Evolutionary conservation across 495 filamentous ascomycete genomes (phyloP), one percentile per base, ranked within the genome.

Genomic region (Tetracladium marchalianum): DNA sequence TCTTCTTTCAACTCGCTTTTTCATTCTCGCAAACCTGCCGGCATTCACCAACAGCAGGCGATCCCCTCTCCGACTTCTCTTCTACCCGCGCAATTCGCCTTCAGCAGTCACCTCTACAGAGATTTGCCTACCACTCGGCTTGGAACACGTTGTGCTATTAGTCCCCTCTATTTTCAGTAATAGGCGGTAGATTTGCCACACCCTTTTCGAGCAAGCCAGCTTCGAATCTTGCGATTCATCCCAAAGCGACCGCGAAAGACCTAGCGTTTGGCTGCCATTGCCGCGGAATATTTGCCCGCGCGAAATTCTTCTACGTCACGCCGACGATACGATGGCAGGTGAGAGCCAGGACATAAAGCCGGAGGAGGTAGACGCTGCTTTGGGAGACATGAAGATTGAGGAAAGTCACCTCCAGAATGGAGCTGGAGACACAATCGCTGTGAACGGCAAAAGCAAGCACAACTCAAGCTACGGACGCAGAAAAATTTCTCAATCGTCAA

Each of bases 261-360:
- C 12, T n/a, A 11, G 11, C 22, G 3, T 27, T 27, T 3, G 22
- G 22, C 22, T 7, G 7, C 22, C 22, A 27, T 7, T 7, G n/a
- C 22, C 22, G 3, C 22, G 7, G 22, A 7, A 27, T 27, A 3
- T 27, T 27, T 27, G 22, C 3, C 22, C 22, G 22, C 22, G 3
- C 22, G 3, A 3, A 27, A 3, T 3, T 3, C 22, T 27, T 27
- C 22, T 27, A 7, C 7, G 7, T 27, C 7, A 27, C 22, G 22
- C 22, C 22, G 22, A 39, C 41, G 40, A 31, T 31, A 43, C 22
- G 31, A 60, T 57, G 54, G 54, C 49, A 33, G 57, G 54, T 61
- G 69, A 68, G 64, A 51, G 63, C 60, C 65, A 66, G 62, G 69
- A 70, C 57, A 57, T 47, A 46, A 66, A 62, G 50, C 46, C 59